Conservation (phyloP, 495 filamentous ascomycete genomes). For the Penicillium nucicola region DNA sequence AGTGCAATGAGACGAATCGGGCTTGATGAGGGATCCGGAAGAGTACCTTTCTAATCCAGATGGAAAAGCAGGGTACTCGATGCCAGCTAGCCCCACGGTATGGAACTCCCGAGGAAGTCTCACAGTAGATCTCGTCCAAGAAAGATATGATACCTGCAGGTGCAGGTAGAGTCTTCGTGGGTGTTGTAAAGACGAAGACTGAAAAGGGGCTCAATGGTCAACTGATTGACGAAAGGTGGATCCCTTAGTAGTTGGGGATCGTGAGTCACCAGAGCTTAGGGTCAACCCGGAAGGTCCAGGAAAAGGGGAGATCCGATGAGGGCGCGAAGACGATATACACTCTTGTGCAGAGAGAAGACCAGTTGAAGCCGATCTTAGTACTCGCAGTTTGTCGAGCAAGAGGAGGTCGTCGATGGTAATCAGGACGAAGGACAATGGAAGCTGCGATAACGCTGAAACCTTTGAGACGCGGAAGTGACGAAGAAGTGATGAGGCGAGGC, state of each 20-base stretch:
- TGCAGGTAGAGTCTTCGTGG: conserved; percentile 1
- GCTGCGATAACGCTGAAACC: conserved; percentile 3
- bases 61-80: conserved; percentile 37
- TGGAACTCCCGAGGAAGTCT: conserved; percentile 31
- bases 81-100: conserved; percentile 32
- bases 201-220: not conserved
- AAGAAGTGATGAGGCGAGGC: conserved; percentile 11
- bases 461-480: conserved; percentile 9
- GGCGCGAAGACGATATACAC: not conserved
- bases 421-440: not conserved
- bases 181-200: conserved; percentile 1
- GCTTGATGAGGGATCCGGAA: conserved; percentile 24
- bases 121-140: conserved; percentile 13
- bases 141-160: conserved; percentile 15
- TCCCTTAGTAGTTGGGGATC: not conserved
- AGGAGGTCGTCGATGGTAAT: not conserved
- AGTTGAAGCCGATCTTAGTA: not conserved
- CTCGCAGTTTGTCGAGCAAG: not conserved
- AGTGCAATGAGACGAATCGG: not conserved
- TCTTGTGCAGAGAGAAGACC: not conserved
- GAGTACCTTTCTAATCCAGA: conserved; percentile 37
- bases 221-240: not conserved
- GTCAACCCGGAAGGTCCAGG: not conserved
- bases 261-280: conserved; percentile 11
- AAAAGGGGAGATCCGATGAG: not conserved